phyloP scores from a whole-genome alignment of 2,329 filamentous ascomycete species.

The Colletotrichum higginsianum region DNA sequence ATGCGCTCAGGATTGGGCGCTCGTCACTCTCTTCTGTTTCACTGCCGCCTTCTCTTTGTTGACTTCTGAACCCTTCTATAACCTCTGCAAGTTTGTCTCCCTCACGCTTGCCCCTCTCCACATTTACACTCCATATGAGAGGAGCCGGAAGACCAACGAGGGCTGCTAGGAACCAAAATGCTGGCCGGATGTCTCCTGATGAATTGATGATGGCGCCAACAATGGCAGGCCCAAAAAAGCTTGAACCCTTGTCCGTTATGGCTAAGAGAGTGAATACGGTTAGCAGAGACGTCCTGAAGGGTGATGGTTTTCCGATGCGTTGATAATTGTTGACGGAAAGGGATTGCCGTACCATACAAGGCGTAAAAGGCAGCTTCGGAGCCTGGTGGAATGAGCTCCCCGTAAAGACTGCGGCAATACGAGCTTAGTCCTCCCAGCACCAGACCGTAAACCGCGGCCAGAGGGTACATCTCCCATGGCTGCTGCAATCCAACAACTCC shows the following conservation, averaged over 20 bases:
- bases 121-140: conserved; percentile 87
- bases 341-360: conserved; percentile 73
- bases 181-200: conserved; percentile 84
- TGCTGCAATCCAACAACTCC: conserved; percentile 91
- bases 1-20: conserved; percentile 53
- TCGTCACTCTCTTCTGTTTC: conserved; percentile 52
- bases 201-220: conserved; percentile 93
- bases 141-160: conserved; percentile 90
- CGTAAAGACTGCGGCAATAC: conserved; percentile 93
- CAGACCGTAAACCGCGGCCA: conserved; percentile 92
- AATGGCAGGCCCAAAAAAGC: conserved; percentile 93
- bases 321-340: not conserved
- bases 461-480: conserved; percentile 96
- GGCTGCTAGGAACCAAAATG: conserved; percentile 91
- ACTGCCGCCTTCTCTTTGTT: conserved; percentile 41
- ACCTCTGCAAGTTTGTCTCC: conserved; percentile 74
- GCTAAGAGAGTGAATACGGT: conserved; percentile 75
- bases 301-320: not conserved
- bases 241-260: conserved; percentile 73
- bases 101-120: conserved; percentile 82
- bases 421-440: conserved; percentile 93
- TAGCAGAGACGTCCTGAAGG: not conserved
- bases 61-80: conserved; percentile 65
- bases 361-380: conserved; percentile 97
- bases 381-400: conserved; percentile 93